Base-by-base conservation (phyloP, 2,329 filamentous ascomycete species). In the Trichophyton rubrum region DNA sequence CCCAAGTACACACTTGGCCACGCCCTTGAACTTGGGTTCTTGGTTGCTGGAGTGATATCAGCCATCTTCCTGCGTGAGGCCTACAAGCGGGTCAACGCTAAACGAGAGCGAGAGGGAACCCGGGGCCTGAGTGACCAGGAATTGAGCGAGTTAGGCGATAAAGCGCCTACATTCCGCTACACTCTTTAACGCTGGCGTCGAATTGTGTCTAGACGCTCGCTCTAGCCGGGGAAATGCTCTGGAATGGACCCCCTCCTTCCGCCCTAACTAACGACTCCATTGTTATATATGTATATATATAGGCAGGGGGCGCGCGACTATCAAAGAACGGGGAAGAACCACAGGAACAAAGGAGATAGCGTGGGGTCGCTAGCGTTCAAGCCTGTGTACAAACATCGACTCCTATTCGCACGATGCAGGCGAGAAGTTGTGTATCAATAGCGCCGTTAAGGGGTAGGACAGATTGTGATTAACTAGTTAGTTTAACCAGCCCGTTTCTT, bases 101-200 rank as follows among this genome's bases (percentile, higher is more conserved):
- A 79, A 67, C 75, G 85, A 4, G 78, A 79, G 8, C 69, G 68
- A n/a, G 73, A 72, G 56, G 71, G 82, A 60, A 69, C 68, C 0
- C 74, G 67, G 1, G 71, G 72, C 9, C 79, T 77, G 30, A 78
- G 77, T 2, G 71, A 73, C 0, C 76, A 82, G 67, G 79, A 85
- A 66, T 69, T 87, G 51, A 82, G 82, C 5, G 77, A 74, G 8
- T 69, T 80, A 68, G 85, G 85, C 0, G 85, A 88, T 66, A 79
- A 77, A 62, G 83, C 85, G 1, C 70, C 84, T 1, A 82, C 82
- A 0, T 88, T 84, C 71, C 78, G 80, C 62, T 87, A 87, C 66
- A 82, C 85, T 61, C 68, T 81, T 63, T 81, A 51, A 62, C 9
- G 3, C 33, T 4, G 33, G 33, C 33, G 33, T 38, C 33, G 33